Evolutionary conservation across 148 eudicot genomes (phyloP), one percentile per base, ranked within the genome.

Genomic region (Chenopodium formosanum): DNA sequence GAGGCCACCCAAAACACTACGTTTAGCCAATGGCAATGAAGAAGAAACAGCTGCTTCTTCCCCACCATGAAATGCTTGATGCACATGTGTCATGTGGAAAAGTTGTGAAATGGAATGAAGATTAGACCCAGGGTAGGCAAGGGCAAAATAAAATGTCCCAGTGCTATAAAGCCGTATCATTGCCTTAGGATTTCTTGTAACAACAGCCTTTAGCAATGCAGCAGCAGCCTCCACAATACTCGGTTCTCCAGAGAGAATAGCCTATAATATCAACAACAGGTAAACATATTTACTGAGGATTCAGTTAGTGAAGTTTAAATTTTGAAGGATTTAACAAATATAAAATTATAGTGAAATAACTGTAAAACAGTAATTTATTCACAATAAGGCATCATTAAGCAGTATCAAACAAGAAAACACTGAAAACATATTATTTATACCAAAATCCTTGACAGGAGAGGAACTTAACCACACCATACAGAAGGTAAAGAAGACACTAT

Each of bases 61-160:
- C 77, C 99, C 99, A 60, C 99, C 99, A 89, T 97, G 99, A 87
- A 97, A 97, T 14, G 99, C 98, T 91, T 97, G 99, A 87, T 91
- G 89, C 76, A 91, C 92, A 90, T 97, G 99, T 23, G 97, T 97
- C 86, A 87, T 88, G 12, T 90, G 91, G 83, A 97, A 97, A 70
- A 97, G 95, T 81, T 91, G 94, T 22, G 97, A 93, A 75, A 92
- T 94, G 65, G 99, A 92, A 75, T 88, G 86, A 83, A 97, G 97
- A 88, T 97, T 97, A 71, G 99, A 97, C 70, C 98, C 99, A 81
- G 99, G 98, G 83, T 97, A 97, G 79, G 99, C 97, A 83, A 97
- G 90, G 74, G 99, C 90, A 90, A 97, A 97, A 88, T 97, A 97
- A 90, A 97, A 97, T 78, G 94, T 88, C 27, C 99, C 99, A 25